Base-by-base conservation (phyloP, 2,329 filamentous ascomycete species). In the Fusarium tupiense region DNA sequence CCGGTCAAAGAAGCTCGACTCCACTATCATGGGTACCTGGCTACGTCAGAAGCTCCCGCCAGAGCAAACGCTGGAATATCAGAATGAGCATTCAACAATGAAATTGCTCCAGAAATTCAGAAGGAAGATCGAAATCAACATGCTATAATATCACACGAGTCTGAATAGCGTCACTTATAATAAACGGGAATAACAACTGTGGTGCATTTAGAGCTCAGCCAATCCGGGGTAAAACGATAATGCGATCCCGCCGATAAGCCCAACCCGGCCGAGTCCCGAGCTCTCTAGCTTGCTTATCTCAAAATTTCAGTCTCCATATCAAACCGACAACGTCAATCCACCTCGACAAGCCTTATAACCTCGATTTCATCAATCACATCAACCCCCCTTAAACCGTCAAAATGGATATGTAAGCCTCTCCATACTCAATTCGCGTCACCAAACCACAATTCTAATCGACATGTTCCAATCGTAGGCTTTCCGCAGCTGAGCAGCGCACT, bases 401-500 rank as follows among this genome's bases (percentile, higher is more conserved):
- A 71, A 80, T 81, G 79, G 79, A 81, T 69, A 80, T 80, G 79
- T 81, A 66, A 57, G 77, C 60, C 43, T 38, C 31, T 11, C 10
- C 10, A 16, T 26, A 8, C 35, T 40, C 22, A 13, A 29, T 24
- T 22, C 7, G 6, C 5, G 2, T 12, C 26, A 19, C 11, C 26
- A n/a, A 29, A 29, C 24, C 31, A 16, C 33, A 53, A 50, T 38
- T 29, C 52, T 64, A 62, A 77, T 67, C 50, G 59, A 62, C 65
- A 29, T 70, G n/a, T 46, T 53, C 64, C 69, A 73, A 75, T 64
- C 20, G 46, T 71, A 88, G 88, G 83, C 92, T 97, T 82, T 94
- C 90, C 78, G 83, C 88, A 80, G 84, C 91, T 80, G 96, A 98
- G 88, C 94, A 97, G 88, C 93, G 94, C 86, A 94, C 96, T 89